These are phyloP conservation scores for Penicillium sp. DNA, from an alignment of 2,329 filamentous ascomycete species.

Conservation along the genomic window DNA sequence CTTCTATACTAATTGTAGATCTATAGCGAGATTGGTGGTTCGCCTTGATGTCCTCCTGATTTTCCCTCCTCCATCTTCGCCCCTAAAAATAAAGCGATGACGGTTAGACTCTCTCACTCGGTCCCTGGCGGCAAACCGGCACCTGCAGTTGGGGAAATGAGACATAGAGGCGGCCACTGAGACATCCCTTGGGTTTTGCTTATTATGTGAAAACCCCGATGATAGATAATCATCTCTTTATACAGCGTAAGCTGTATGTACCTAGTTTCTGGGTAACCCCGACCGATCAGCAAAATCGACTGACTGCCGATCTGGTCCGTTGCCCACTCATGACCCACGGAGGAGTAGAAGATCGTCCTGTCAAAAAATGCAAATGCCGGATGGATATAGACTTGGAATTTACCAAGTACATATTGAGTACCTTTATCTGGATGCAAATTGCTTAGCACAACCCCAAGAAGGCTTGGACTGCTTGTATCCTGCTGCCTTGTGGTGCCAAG, in stretches of 20 bases:
- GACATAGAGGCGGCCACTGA: constrained; percentile 1
- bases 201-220: background rate
- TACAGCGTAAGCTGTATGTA: background rate
- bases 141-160: constrained; percentile 8
- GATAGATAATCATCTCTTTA: background rate
- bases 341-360: constrained; percentile 2
- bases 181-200: constrained; percentile 7
- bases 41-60: background rate
- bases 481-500: background rate
- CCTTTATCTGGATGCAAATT: too few species aligned
- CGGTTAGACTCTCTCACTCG: constrained; percentile 8
- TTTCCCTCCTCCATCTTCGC: too few species aligned
- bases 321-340: constrained; percentile 1
- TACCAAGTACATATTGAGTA: too few species aligned
- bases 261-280: background rate
- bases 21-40: background rate
- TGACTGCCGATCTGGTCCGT: constrained; percentile 1
- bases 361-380: background rate
- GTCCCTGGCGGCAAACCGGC: constrained; percentile 6
- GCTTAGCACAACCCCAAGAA: background rate
- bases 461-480: background rate
- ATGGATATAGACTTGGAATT: too few species aligned
- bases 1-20: background rate
- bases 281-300: background rate
- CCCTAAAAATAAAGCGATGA: constrained; percentile 4